Evolutionary conservation across 495 filamentous ascomycete genomes (phyloP), one percentile per base, ranked within the genome.

Genomic region (Trichoderma virens): DNA sequence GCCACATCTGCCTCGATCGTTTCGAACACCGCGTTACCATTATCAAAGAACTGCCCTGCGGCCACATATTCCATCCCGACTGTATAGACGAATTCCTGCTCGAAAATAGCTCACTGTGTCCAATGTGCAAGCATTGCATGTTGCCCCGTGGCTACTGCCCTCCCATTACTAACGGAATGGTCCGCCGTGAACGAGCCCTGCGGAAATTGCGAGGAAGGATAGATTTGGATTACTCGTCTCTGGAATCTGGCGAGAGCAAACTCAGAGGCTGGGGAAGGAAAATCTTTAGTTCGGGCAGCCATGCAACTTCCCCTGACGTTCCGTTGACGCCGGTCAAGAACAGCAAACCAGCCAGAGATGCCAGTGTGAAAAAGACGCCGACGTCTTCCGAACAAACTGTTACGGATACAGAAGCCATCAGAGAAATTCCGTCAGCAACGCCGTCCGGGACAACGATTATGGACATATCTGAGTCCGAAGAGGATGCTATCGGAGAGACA

Each of bases 11-110:
- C 69, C 82, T 96, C 2, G 90, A 94, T 23, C 83, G 90, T 65
- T 98, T 89, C 71, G 80, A 85, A 28, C 83, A 86, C 20, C 80
- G 81, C 9, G 70, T 72, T 18, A 88, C 91, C 0, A 82, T 82
- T 27, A 90, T 97, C 65, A 88, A 92, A 41, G 90, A 95, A 72
- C 79, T 97, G 4, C 87, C 90, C 0, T 98, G 93, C 67, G 83
- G 88, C 0, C 93, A 98, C 71, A 92, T 97, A 64, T 98, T 91
- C 75, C 92, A 98, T 63, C 86, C 90, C 2, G 86, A 86, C 47
- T 98, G 93, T 72, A 90, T 98, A 67, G 92, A 97, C 70, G 78
- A 82, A 13, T 93, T 91, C 67, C 78, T 97, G 47, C 76, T 78
- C 59, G 76, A 83, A 43, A 84, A 82, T 68, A 92, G 87, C 71